Evolutionary conservation across 2,329 filamentous ascomycete genomes (phyloP).

Genomic region (Neofusicoccum umdonicola): DNA sequence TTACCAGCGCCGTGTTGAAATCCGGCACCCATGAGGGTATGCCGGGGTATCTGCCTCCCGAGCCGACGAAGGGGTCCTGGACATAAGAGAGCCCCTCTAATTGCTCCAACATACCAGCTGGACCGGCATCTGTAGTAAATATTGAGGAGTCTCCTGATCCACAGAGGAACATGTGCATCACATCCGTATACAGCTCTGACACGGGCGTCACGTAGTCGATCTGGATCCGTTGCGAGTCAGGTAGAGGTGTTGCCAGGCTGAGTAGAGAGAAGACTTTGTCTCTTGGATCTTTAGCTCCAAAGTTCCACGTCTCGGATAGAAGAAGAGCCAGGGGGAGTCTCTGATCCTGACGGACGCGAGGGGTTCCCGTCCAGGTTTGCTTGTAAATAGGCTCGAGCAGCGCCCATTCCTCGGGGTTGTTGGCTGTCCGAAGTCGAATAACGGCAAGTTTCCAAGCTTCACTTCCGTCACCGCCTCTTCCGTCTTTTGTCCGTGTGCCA

Average conservation of each 20-base stretch:
- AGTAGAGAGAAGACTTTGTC: conserved; percentile 3
- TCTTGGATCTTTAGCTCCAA: not conserved
- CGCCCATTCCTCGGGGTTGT: not conserved
- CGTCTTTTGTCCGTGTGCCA: not conserved
- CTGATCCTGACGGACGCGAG: not conserved
- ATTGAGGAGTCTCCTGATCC: not conserved
- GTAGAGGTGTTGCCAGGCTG: not conserved
- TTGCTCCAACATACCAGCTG: not conserved
- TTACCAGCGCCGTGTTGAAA: not conserved
- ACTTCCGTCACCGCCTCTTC: not conserved
- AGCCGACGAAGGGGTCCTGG: not conserved
- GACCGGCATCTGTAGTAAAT: not conserved
- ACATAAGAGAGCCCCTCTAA: not conserved
- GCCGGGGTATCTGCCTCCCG: not conserved
- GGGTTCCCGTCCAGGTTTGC: not conserved
- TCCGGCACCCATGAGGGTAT: not conserved
- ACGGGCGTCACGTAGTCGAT: not conserved
- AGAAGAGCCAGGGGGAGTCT: not conserved
- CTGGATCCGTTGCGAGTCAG: not conserved
- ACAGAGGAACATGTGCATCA: not conserved
- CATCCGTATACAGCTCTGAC: not conserved
- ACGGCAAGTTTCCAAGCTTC: conserved; percentile 8
- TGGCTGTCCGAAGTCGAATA: not conserved
- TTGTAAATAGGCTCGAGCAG: not conserved
- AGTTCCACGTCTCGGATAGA: not conserved